Evolutionary conservation across 2,329 filamentous ascomycete species (phyloP), one percentile per base, ranked within the genome.

Genomic region (Colletotrichum zoysiae): DNA sequence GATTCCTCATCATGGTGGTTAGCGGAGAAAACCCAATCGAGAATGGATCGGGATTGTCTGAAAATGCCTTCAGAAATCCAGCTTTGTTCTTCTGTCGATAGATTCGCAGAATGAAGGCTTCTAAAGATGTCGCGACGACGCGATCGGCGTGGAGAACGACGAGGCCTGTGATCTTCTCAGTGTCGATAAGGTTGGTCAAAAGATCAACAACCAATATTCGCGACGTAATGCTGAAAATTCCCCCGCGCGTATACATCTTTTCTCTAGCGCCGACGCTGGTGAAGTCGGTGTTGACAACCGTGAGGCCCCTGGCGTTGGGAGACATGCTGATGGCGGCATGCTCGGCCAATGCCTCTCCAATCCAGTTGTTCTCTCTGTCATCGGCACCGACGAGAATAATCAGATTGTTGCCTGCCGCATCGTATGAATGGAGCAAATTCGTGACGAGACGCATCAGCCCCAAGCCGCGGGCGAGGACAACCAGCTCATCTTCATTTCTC

Each of bases 341-440:
- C 83, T 99, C 96, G 33, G 96, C 96, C 79, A 99, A 85, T 40
- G 95, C 94, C 84, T 98, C 96, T 76, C 96, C 96, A 72, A 99
- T 95, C 95, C 95, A 98, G 67, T 92, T 91, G 89, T 98, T 98
- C 79, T 99, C 96, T 71, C 93, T 90, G 44, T 98, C 95, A 72
- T 96, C 93, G 46, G 96, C 95, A 12, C 95, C 95, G 53, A 98
- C 90, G 26, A 99, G 84, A 56, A 99, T 86, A 60, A 99, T 91
- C 66, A 99, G 85, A 78, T 97, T 98, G 82, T 96, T 97, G 18
- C 96, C 96, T 4, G 94, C 94, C 1, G 95, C 95, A 87, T 99
- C 96, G 83, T 98, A 98, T 26, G 95, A 95, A 82, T 99, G 96
- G 38, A 99, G 89, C 50, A 99, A 89, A 80, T 98, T 99, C n/a